These are phyloP conservation scores for Hypocreales sp. DNA, from an alignment of 2,329 filamentous ascomycete genomes.

Conservation along the genomic window DNA sequence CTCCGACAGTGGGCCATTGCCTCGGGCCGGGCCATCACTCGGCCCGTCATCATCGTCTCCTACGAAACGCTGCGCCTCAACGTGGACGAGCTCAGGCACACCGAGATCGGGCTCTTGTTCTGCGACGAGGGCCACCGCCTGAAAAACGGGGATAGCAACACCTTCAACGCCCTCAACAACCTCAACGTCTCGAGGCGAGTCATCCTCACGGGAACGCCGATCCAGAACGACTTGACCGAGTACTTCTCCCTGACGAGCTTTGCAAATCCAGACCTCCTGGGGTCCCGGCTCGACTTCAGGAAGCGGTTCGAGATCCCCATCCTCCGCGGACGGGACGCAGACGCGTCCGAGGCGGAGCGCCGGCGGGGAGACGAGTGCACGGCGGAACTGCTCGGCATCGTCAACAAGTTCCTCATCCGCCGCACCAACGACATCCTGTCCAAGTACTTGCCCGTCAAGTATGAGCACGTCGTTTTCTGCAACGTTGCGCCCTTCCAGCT, in stretches of 20 bases:
- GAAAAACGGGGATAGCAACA: conserved; percentile 94
- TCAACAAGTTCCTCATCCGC: conserved; percentile 98
- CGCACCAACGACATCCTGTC: conserved; percentile 95
- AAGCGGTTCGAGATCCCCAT: conserved; percentile 92
- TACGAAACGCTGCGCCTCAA: conserved; percentile 92
- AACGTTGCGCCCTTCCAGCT: conserved; percentile 85
- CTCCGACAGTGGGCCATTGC: conserved; percentile 91
- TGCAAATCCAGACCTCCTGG: conserved; percentile 83
- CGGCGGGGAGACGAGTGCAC: conserved; percentile 74
- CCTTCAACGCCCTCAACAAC: conserved; percentile 78
- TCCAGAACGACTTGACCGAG: conserved; percentile 96
- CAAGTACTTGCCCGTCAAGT: conserved; percentile 95
- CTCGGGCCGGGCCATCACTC: conserved; percentile 72
- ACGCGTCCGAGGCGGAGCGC: conserved; percentile 68
- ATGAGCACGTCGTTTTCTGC: conserved; percentile 98
- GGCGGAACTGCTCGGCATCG: conserved; percentile 62
- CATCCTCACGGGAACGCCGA: conserved; percentile 91
- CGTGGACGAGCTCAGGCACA: conserved; percentile 76
- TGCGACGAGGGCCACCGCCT: conserved; percentile 94
- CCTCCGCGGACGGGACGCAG: conserved; percentile 77
- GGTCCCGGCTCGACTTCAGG: conserved; percentile 78
- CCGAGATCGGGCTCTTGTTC: conserved; percentile 79
- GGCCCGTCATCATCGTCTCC: conserved; percentile 92
- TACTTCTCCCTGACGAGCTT: conserved; percentile 96
- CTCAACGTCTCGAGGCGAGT: conserved; percentile 84